Conservation (phyloP, 1,139 yeast genomes). For the Magnusiomyces suaveolens region DNA sequence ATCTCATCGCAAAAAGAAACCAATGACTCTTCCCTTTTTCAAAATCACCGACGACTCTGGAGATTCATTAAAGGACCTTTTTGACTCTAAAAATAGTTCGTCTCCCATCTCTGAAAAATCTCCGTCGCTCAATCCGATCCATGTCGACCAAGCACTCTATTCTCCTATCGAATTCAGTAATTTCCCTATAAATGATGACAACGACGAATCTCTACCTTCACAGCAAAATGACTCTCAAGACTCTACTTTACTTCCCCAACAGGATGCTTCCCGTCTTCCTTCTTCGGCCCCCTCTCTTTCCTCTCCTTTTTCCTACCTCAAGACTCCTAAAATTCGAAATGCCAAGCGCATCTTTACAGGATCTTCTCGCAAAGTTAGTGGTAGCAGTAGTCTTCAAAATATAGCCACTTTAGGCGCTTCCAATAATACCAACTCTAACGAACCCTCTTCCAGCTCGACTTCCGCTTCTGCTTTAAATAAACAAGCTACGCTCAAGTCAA, state of each 20-base stretch:
- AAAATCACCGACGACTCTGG: not conserved
- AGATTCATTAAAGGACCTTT: not conserved
- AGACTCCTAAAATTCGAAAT: not conserved
- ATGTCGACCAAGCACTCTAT: not conserved
- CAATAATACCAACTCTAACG: not conserved
- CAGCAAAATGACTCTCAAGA: not conserved
- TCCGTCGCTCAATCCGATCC: no score
- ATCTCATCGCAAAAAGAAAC: not conserved
- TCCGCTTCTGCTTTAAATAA: not conserved
- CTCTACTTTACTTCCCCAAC: not conserved
- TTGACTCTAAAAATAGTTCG: not conserved
- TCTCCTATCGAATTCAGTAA: not conserved
- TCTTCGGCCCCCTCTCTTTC: not conserved
- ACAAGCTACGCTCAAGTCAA: not conserved
- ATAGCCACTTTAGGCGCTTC: not conserved
- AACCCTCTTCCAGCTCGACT: not conserved
- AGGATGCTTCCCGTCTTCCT: no score
- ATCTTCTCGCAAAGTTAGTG: not conserved
- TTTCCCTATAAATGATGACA: not conserved
- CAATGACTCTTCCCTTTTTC: not conserved
- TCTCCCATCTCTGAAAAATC: no score
- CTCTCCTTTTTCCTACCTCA: not conserved
- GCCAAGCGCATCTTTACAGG: not conserved
- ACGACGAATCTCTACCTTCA: not conserved
- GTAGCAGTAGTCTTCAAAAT: not conserved